A percentile compares a stretch with the other conserved stretches of the same genome.
Conservation (phyloP, 169 alveolate genomes). For the Plasmodium vivax region DNA sequence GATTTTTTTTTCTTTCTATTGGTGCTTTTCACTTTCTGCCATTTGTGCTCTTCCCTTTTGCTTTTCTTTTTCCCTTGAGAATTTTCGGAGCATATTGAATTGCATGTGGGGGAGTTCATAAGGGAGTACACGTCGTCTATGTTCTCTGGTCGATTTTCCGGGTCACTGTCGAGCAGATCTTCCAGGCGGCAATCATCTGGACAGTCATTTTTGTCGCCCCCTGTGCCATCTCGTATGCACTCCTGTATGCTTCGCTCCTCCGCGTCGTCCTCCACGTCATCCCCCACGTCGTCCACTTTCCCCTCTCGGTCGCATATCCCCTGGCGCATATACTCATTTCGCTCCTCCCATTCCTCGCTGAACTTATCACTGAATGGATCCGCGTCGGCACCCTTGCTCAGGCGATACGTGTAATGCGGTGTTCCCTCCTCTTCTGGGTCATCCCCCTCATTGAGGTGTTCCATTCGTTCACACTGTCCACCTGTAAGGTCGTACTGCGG, state of each 20-base stretch:
- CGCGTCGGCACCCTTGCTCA: background rate
- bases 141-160: background rate
- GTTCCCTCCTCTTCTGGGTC: background rate
- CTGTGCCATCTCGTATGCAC: background rate
- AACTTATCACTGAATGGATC: background rate
- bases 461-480: background rate
- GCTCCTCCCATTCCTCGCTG: background rate
- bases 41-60: background rate
- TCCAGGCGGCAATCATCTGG: background rate
- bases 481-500: background rate
- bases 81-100: constrained; percentile 11
- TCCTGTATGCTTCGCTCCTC: background rate
- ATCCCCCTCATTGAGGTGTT: background rate
- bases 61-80: background rate
- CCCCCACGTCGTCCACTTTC: background rate
- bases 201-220: background rate
- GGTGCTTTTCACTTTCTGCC: background rate
- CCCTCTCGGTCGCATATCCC: background rate
- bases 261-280: background rate
- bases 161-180: background rate
- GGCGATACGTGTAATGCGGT: background rate
- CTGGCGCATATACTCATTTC: background rate
- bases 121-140: constrained; percentile 21
- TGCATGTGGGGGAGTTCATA: constrained; percentile 1
- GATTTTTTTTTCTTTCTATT: constrained; percentile 17